Evolutionary conservation across 257 asterid genomes (phyloP), one percentile per base, ranked within the genome.

Genomic region (Orobanche coerulescens): DNA sequence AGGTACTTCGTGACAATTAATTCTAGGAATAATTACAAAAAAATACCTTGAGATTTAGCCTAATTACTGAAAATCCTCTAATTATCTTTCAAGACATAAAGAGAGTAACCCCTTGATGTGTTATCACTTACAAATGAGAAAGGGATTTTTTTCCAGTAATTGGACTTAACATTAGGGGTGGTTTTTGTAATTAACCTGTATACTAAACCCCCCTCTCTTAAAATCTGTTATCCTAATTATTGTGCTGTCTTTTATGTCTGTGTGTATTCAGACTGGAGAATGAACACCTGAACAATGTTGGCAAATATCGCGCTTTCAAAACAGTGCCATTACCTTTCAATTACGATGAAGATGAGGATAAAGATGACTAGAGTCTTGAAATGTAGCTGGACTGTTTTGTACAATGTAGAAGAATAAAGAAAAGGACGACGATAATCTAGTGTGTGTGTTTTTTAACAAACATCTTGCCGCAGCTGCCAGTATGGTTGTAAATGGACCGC

Each of bases 211-310:
- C 1, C 19, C 14, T 22, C 10, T 18, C 33, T 10, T 9, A 22
- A 50, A 22, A 19, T 3, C 16, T 7, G 2, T 20, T 19, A 6
- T 7, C 19, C 26, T 6, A 22, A 42, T 22, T 14, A 39, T 2
- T 6, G 0, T 22, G 61, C 19, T 37, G 54, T 31, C 3, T 54
- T 52, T 8, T 37, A n/a, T 15, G 43, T 22, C 30, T 1, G 6
- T 12, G 28, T 49, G 57, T 66, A 8, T 51, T 60, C 79, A 82
- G 90, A 76, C 69, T 85, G 69, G 94, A 85, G 76, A 85, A 85
- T 39, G 94, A 85, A 49, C 94, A 85, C 66, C 78, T 85, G 2
- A 85, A 85, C 78, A 85, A 85, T 61, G 90, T 82, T 10, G 94
- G 94, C 12, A 79, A 80, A 30, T 82, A 37, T 16, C 84, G 90